These are phyloP conservation scores for Nitzschia putrida DNA, from an alignment of 108 stramenopile species.

Conservation along the genomic window DNA sequence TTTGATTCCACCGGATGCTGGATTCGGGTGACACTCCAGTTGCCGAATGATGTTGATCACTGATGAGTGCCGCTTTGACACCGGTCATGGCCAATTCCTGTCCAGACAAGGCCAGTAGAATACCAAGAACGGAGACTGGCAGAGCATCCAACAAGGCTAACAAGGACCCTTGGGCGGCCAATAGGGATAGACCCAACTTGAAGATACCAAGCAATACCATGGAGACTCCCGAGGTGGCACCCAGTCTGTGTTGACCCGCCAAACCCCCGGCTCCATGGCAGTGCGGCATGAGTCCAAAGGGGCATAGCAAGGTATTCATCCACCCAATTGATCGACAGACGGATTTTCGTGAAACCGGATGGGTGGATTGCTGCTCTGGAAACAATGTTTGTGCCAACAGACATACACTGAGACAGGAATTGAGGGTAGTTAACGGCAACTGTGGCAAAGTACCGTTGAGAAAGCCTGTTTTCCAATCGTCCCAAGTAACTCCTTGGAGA, in stretches of 20 bases:
- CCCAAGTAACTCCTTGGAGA: conserved; percentile 40
- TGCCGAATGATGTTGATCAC: neutral
- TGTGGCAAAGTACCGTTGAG: conserved; percentile 76
- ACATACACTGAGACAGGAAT: conserved; percentile 75
- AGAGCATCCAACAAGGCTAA: conserved; percentile 69
- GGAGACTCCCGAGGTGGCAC: conserved; percentile 79
- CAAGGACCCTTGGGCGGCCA: conserved; percentile 55
- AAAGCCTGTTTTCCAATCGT: conserved; percentile 72
- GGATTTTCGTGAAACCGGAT: conserved; percentile 55
- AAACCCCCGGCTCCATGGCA: conserved; percentile 90
- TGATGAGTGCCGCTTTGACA: conserved; percentile 35
- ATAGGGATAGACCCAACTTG: conserved; percentile 65
- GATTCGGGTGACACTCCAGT: conserved; percentile 13
- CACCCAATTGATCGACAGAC: conserved; percentile 73
- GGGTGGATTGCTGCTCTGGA: conserved; percentile 46
- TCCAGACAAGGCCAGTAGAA: conserved; percentile 75
- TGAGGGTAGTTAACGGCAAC: conserved; percentile 80
- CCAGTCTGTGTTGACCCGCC: conserved; percentile 83
- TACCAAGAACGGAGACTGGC: conserved; percentile 69
- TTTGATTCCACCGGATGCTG: conserved; percentile 22
- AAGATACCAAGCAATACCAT: conserved; percentile 65
- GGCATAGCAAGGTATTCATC: conserved; percentile 72
- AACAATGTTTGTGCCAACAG: conserved; percentile 73
- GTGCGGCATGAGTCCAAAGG: conserved; percentile 79
- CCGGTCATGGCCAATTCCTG: conserved; percentile 75